Base-by-base conservation (phyloP, 23 red algal species). In the Porphyridium purpureum region DNA sequence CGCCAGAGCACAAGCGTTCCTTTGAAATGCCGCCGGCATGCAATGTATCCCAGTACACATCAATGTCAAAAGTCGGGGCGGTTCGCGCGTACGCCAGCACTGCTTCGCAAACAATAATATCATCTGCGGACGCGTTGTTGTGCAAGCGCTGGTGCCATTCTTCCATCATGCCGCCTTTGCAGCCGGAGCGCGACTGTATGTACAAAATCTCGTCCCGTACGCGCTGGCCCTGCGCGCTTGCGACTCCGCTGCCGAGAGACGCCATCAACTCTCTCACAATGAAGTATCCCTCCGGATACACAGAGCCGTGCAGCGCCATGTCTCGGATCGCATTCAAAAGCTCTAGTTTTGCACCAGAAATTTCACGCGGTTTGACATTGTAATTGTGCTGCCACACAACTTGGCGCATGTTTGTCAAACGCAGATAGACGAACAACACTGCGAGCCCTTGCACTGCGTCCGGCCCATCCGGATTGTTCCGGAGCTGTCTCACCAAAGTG, bases 61-160 rank as follows among this genome's bases (percentile, higher is more conserved):
- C 27, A 9, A n/a, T 21, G 19, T 64, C 26, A 8, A 24, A 29
- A 19, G 40, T 24, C 38, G 11, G 11, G 11, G 7, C 5, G 21
- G 9, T 4, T n/a, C n/a, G n/a, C 22, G 47, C 24, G 36, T 47
- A 64, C 25, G 59, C 59, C 20, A 64, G 19, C n/a, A 35, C 28
- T 5, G 33, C 40, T 33, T 64, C 59, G 21, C 59, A 64, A 26
- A 64, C 47, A 5, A 47, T 35, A 4, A 64, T 35, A 35, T 64
- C 59, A 29, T 64, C 59, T 3, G 59, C 31, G 4, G 59, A 35
- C 7, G 59, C 47, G 29, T 64, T 64, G 34, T 64, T 64, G 59
- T 64, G 59, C 20, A 64, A 35, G 24, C 47, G 40, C 34, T 64
- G 59, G 26, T 64, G 59, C 59, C 59, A 64, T 49, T 64, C 27